Conservation (phyloP, 495 filamentous ascomycete species). For the Bryoglossum gracile region DNA sequence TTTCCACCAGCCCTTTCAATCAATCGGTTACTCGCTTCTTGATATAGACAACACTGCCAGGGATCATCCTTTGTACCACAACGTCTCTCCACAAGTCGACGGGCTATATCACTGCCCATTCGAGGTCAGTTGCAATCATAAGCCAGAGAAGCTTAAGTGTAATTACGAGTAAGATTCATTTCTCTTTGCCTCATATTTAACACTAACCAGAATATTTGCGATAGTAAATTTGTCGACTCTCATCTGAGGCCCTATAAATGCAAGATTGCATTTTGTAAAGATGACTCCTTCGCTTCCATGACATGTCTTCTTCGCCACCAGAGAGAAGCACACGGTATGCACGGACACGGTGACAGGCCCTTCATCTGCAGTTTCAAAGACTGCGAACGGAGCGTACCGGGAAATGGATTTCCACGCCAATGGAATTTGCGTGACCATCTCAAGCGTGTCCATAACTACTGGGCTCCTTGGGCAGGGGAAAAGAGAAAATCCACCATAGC, state of each 20-base stretch:
- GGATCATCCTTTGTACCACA: conserved; percentile 73
- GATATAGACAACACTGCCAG: conserved; percentile 53
- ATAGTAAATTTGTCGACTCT: conserved; percentile 85
- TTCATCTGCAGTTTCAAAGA: conserved; percentile 75
- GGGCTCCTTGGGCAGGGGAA: no score
- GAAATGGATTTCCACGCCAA: conserved; percentile 80
- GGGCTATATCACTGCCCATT: conserved; percentile 88
- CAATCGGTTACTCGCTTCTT: conserved; percentile 17
- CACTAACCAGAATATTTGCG: conserved; percentile 26
- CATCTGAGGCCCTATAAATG: conserved; percentile 89
- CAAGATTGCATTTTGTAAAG: conserved; percentile 69
- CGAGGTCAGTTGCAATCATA: conserved; percentile 71
- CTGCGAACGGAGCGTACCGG: conserved; percentile 69
- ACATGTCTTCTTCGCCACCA: conserved; percentile 90
- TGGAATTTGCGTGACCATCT: conserved; percentile 94
- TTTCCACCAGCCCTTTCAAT: conserved; percentile 18
- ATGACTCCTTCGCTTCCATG: conserved; percentile 78
- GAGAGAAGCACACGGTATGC: conserved; percentile 86
- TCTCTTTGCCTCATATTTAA: neutral
- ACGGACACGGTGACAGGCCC: conserved; percentile 83
- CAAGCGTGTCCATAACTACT: conserved; percentile 71
- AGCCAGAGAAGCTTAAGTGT: conserved; percentile 88
- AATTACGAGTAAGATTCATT: conserved; percentile 76
- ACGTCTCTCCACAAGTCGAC: conserved; percentile 55
- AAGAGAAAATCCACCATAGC: no score